A percentile compares a stretch with the other conserved stretches of the same genome.
These are phyloP conservation scores for Herpetomonas samuelpessoai DNA, from an alignment of 208 protist species.

Conservation along the genomic window DNA sequence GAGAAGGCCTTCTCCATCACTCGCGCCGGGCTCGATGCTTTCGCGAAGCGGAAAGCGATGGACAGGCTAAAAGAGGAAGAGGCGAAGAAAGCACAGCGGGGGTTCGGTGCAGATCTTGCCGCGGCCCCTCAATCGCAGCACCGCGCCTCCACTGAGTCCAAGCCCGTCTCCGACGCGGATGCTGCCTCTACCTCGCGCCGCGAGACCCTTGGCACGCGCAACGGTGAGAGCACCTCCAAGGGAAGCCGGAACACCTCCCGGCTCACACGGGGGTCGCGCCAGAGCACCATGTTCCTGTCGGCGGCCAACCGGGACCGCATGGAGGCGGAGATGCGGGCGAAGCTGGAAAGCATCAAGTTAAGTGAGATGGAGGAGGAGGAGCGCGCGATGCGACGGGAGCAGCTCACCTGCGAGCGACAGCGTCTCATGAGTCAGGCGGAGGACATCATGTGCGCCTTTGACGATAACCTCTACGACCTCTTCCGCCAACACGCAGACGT, in stretches of 20 bases:
- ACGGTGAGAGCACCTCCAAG: neutral
- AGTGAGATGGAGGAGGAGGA: constrained; percentile 86
- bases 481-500: constrained; percentile 80
- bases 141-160: neutral
- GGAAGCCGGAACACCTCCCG: constrained; percentile 12
- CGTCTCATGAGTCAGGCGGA: constrained; percentile 46
- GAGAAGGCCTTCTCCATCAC: constrained; percentile 65
- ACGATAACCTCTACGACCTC: constrained; percentile 73
- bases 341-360: constrained; percentile 80
- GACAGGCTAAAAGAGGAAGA: constrained; percentile 52
- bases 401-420: constrained; percentile 64
- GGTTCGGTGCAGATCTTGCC: constrained; percentile 87
- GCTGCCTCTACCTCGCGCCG: neutral
- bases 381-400: constrained; percentile 45
- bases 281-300: constrained; percentile 40
- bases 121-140: constrained; percentile 14
- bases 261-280: constrained; percentile 31
- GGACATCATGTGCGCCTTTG: constrained; percentile 64
- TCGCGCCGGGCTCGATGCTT: constrained; percentile 64
- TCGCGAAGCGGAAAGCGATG: constrained; percentile 38
- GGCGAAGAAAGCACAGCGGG: constrained; percentile 78
- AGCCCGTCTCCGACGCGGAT: neutral
- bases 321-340: constrained; percentile 70
- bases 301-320: constrained; percentile 73
- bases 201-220: neutral